Evolutionary conservation across 2,329 filamentous ascomycete species (phyloP), one percentile per base, ranked within the genome.

Genomic region (Lasiodiplodia theobromae): DNA sequence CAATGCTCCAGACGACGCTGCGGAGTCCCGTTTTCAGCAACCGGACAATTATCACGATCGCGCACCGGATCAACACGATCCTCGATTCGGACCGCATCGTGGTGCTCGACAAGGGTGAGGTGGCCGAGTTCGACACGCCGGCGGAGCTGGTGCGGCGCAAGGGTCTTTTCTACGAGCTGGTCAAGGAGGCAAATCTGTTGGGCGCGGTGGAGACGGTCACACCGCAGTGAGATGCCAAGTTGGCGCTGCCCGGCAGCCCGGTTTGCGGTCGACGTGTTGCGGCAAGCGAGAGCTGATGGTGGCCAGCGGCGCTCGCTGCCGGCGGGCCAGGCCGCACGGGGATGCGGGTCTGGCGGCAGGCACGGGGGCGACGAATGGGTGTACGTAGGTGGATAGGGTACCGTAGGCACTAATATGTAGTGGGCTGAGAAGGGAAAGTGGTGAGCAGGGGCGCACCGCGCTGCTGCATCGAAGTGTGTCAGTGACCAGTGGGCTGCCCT

Each of bases 51-150:
- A 97, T 99, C 80, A 99, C 96, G 0, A 97, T 99, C 75, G 96
- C 96, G 31, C 96, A 99, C 83, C 91, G 96, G 67, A 97, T 99
- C 83, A 98, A 98, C 83, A 99, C 96, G 12, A 98, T 99, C 75
- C 86, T 99, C 16, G 89, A 91, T 75, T 89, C 87, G 70, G 95
- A 99, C 82, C 89, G 94, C 63, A 96, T 99, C 71, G 90, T 99
- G 44, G 96, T 99, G 62, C 87, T 99, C 6, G 94, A 98, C 77
- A 91, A 92, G 80, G 96, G 96, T 53, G 88, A 89, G 74, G 94
- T 99, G 52, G 91, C 90, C 62, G 96, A 99, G 80, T 99, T 97
- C 80, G 96, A 97, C 79, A 93, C 90, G 7, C 96, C 96, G 2
- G 85, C 88, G 49, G 89, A 91, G 71, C 85, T 99, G 69, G 88